These are phyloP conservation scores for Sugiyamaella castrensis DNA, from an alignment of 1,139 yeast species.

Conservation along the genomic window DNA sequence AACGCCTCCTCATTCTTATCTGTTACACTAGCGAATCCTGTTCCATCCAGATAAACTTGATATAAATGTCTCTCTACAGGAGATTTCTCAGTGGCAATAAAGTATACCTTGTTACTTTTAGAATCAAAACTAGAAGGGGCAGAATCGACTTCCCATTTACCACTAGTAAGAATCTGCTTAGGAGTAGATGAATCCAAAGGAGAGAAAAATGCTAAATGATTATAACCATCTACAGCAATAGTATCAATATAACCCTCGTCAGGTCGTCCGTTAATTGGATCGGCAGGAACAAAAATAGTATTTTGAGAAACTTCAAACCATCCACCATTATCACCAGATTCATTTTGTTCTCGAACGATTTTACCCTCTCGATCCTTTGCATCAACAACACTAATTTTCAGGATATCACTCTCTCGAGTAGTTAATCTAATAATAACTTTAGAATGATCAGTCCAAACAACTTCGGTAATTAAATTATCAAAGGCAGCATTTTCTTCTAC, in stretches of 20 bases:
- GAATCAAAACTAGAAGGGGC: constrained; percentile 58
- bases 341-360: constrained; percentile 46
- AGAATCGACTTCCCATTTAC: constrained; percentile 66
- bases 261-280: constrained; percentile 40
- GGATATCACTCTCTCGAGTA: constrained; percentile 63
- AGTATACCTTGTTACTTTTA: constrained; percentile 55
- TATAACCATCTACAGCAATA: constrained; percentile 58
- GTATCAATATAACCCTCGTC: constrained; percentile 70
- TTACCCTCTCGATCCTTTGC: constrained; percentile 40
- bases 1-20: constrained; percentile 59
- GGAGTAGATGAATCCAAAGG: constrained; percentile 47
- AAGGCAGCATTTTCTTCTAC: constrained; percentile 29
- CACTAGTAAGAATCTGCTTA: constrained; percentile 50
- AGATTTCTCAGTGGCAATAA: constrained; percentile 56
- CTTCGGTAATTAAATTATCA: constrained; percentile 65
- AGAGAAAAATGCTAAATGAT: constrained; percentile 68
- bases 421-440: constrained; percentile 61
- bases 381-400: constrained; percentile 56
- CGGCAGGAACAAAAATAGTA: constrained; percentile 66
- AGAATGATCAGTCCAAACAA: constrained; percentile 60
- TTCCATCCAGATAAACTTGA: constrained; percentile 45
- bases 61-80: constrained; percentile 58
- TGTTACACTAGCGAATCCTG: constrained; percentile 50
- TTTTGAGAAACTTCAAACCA: constrained; percentile 83
- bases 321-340: constrained; percentile 48